A percentile compares a stretch with the other conserved stretches of the same genome.
Evolutionary conservation across 495 filamentous ascomycete species (phyloP).

Genomic region (Rhypophila decipiens): DNA sequence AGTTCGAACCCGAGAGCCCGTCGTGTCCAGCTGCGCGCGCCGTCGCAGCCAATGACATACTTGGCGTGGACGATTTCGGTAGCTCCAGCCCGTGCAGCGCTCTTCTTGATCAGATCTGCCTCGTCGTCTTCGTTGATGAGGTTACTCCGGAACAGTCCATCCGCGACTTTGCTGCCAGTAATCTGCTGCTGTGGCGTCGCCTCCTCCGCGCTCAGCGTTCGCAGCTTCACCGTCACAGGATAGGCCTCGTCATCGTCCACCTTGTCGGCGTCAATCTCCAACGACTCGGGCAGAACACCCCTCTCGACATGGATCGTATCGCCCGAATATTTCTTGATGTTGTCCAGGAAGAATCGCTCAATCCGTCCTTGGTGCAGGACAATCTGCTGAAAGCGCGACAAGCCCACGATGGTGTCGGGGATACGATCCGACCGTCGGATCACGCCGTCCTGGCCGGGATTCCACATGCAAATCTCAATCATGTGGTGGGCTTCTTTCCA

Average conservation of each 20-base stretch:
- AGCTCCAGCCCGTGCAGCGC: slow-evolving; percentile 30
- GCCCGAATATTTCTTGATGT: slow-evolving; percentile 32
- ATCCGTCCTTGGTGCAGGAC: slow-evolving; percentile 52
- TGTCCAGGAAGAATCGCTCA: slow-evolving; percentile 51
- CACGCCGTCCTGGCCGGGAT: slow-evolving; percentile 42
- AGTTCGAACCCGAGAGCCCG: slow-evolving; percentile 48
- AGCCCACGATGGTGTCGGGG: slow-evolving; percentile 44
- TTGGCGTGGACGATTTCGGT: slow-evolving; percentile 45
- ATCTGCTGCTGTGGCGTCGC: slow-evolving; percentile 34
- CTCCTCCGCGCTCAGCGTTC: slow-evolving; percentile 41
- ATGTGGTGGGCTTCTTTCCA: slow-evolving; percentile 56
- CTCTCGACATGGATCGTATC: slow-evolving; percentile 46
- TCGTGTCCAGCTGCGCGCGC: slow-evolving; percentile 57
- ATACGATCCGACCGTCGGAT: slow-evolving; percentile 48
- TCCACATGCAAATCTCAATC: slow-evolving; percentile 40
- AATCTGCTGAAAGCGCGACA: slow-evolving; percentile 49
- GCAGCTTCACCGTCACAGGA: slow-evolving; percentile 45
- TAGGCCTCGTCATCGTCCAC: slow-evolving; percentile 45
- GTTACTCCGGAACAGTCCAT: slow-evolving; percentile 45
- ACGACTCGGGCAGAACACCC: slow-evolving; percentile 40
- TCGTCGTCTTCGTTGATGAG: slow-evolving; percentile 49
- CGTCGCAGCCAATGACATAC: slow-evolving; percentile 65
- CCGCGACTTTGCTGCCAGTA: slow-evolving; percentile 23
- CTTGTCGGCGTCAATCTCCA: slow-evolving; percentile 39
- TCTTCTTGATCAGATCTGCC: slow-evolving; percentile 38